Conservation (phyloP, 371 early-diverging fungal species). For the Rozella allomycis region DNA sequence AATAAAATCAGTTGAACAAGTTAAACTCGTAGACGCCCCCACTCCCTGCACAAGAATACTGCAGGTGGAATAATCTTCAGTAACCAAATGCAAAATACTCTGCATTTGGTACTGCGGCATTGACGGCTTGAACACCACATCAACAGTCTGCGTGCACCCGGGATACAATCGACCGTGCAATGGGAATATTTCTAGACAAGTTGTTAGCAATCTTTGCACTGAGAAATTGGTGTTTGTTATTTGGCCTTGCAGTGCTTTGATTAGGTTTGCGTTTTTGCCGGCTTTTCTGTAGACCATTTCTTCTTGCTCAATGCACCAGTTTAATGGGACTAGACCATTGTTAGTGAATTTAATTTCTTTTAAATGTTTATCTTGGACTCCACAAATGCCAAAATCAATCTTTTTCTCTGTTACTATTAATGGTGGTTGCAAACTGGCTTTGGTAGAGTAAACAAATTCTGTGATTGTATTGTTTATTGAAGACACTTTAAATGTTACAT, state of each 20-base stretch:
- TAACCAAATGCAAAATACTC: slow-evolving; percentile 5
- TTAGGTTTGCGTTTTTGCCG: too few species aligned
- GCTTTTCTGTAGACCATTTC: too few species aligned
- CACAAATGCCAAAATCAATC: slow-evolving; percentile 21
- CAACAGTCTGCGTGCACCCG: slow-evolving; percentile 17
- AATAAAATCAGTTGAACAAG: slow-evolving; percentile 4
- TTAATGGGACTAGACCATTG: slow-evolving; percentile 10
- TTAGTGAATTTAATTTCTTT: slow-evolving; percentile 17
- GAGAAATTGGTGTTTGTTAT: too few species aligned
- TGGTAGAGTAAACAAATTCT: too few species aligned
- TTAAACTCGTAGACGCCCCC: slow-evolving; percentile 14
- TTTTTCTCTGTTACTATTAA: slow-evolving; percentile 14
- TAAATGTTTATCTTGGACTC: slow-evolving; percentile 17
- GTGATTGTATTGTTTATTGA: too few species aligned
- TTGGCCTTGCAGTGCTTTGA: too few species aligned
- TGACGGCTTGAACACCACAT: slow-evolving; percentile 17
- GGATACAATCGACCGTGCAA: slow-evolving; percentile 12
- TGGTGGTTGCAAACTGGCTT: slow-evolving; percentile 15
- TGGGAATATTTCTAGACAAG: slow-evolving; percentile 15
- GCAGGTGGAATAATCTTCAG: slow-evolving; percentile 15
- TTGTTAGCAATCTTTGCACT: too few species aligned
- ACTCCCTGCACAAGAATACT: slow-evolving; percentile 15
- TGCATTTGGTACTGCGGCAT: slow-evolving; percentile 16
- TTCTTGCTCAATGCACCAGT: slow-evolving; percentile 11
- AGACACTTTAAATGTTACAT: too few species aligned